Percentiles rank a stretch among this genome's conserved stretches.
These are phyloP conservation scores for Chloranthus sessilifolius DNA, from an alignment of 164 flowering plant genomes.

Conservation along the genomic window DNA sequence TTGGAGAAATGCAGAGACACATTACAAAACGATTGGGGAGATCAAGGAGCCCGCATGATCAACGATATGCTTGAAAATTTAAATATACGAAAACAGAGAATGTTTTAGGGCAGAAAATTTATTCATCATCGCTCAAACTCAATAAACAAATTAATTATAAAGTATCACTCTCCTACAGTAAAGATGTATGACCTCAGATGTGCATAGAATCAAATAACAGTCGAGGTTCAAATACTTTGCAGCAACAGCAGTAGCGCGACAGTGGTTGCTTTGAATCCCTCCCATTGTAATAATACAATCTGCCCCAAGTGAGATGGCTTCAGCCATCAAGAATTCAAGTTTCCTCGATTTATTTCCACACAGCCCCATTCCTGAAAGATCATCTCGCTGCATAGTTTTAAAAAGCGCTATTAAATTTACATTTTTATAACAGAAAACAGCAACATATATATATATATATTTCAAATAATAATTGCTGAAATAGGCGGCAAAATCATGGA, in stretches of 20 bases:
- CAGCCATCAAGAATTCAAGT: conserved; percentile 94
- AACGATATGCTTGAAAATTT: too few relatives aligned
- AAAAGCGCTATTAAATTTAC: conserved; percentile 18
- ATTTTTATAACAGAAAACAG: background rate
- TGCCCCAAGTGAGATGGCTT: conserved; percentile 82
- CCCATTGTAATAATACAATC: conserved; percentile 90
- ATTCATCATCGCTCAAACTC: too few relatives aligned
- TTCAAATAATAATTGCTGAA: background rate
- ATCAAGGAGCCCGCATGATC: background rate
- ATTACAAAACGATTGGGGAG: background rate
- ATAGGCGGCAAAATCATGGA: background rate
- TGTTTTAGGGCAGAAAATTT: too few relatives aligned
- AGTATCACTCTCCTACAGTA: too few relatives aligned
- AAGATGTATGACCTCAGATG: conserved; percentile 65
- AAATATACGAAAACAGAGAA: too few relatives aligned
- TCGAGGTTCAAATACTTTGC: conserved; percentile 87
- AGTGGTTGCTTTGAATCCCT: conserved; percentile 97
- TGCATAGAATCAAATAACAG: conserved; percentile 73
- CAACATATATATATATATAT: background rate
- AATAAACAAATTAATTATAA: too few relatives aligned
- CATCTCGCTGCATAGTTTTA: conserved; percentile 85
- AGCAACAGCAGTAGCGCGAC: conserved; percentile 98
- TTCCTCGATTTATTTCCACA: conserved; percentile 97
- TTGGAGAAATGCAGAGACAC: background rate
- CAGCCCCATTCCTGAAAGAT: conserved; percentile 91